A percentile compares a stretch with the other conserved stretches of the same genome.
Conservation (phyloP, 2,329 filamentous ascomycete genomes). For the Grosmannia serpens region DNA sequence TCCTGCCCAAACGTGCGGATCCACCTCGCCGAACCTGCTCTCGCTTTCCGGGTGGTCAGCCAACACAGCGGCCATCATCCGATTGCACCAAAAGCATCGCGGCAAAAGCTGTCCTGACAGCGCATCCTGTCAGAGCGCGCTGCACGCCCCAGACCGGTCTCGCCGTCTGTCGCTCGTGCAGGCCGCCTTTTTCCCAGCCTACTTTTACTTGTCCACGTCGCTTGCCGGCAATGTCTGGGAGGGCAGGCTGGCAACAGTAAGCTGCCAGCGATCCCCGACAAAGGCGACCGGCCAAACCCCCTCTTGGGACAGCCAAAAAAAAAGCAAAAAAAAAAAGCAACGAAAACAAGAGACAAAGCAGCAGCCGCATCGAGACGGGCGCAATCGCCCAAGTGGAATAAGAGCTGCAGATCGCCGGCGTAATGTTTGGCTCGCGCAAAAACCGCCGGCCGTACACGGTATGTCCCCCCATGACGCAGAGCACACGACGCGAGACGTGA, state of each 20-base stretch:
- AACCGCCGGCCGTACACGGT: constrained; percentile 36
- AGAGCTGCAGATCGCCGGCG: neutral
- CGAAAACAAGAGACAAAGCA: neutral
- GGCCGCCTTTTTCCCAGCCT: neutral
- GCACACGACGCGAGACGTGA: neutral
- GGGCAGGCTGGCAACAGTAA: neutral
- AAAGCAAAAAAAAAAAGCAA: neutral
- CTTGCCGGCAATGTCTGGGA: neutral
- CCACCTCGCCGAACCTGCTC: neutral
- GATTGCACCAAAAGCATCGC: neutral
- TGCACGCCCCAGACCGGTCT: neutral
- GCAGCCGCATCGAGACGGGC: neutral
- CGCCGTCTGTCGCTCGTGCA: too few species aligned
- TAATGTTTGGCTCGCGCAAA: constrained; percentile 38
- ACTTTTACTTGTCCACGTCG: neutral
- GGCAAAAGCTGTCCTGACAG: neutral
- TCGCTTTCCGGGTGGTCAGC: neutral
- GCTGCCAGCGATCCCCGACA: neutral
- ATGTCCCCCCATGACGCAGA: constrained; percentile 20
- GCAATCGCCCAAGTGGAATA: neutral
- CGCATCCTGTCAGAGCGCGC: neutral
- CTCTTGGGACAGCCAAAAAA: neutral
- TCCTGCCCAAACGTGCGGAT: neutral
- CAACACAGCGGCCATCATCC: neutral
- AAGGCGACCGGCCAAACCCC: neutral